A percentile compares a stretch with the other conserved stretches of the same genome.
Conservation (phyloP, 1,284 basidiomycete species). For the Vanrija sp. region DNA sequence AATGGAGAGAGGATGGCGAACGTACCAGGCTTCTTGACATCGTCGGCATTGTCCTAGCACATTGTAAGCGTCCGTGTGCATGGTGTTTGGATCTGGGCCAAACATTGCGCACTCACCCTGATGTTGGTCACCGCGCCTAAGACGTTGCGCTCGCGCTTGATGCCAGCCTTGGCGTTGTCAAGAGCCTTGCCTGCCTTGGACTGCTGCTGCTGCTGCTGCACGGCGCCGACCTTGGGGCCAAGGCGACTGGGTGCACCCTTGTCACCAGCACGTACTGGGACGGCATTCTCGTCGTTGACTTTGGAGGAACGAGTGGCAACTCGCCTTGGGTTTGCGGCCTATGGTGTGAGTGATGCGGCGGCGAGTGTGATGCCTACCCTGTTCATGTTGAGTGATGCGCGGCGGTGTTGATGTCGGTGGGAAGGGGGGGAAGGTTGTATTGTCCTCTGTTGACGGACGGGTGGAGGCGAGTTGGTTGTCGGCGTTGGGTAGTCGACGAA, state of each 20-base stretch:
- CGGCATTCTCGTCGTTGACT: slow-evolving; percentile 43
- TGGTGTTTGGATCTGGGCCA: not conserved
- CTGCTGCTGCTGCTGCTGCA: slow-evolving; percentile 5
- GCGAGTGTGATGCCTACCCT: slow-evolving; percentile 1
- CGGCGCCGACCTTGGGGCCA: slow-evolving; percentile 23
- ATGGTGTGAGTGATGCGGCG: not conserved
- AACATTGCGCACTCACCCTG: slow-evolving; percentile 10
- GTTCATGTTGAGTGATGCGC: slow-evolving; percentile 2
- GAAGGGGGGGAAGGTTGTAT: not conserved
- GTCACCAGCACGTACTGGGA: slow-evolving; percentile 27
- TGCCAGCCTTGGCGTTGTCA: slow-evolving; percentile 31
- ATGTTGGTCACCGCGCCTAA: slow-evolving; percentile 38
- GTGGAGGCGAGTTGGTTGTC: too few relatives aligned
- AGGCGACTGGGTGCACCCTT: slow-evolving; percentile 31
- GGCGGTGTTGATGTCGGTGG: not conserved
- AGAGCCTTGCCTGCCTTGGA: not conserved
- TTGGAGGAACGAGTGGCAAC: slow-evolving; percentile 26
- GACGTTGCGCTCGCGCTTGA: slow-evolving; percentile 43
- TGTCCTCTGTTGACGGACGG: not conserved
- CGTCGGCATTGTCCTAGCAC: slow-evolving; percentile 27
- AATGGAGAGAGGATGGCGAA: not conserved
- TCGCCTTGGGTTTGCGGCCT: slow-evolving; percentile 25
- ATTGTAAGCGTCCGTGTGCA: slow-evolving; percentile 2
- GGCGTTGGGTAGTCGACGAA: too few relatives aligned
- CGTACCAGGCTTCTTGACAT: slow-evolving; percentile 36